Evolutionary conservation across 2,329 filamentous ascomycete genomes (phyloP).

Genomic region (Cordyceps fumosorosea): DNA sequence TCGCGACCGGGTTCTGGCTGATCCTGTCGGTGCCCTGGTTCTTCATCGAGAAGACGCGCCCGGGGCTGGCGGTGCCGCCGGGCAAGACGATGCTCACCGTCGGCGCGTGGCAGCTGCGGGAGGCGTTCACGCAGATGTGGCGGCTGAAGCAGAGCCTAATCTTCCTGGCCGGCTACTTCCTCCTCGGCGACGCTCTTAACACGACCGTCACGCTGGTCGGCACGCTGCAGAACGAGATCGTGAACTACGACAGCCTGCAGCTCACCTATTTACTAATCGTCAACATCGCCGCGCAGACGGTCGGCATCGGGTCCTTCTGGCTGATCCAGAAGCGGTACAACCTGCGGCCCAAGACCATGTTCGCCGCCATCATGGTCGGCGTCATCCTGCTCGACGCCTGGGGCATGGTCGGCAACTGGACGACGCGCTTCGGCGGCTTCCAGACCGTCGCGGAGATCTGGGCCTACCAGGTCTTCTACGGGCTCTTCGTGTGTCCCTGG

Average conservation of each 20-base stretch:
- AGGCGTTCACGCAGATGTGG: slow-evolving; percentile 39
- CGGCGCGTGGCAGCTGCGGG: slow-evolving; percentile 45
- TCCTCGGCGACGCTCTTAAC: too few species aligned
- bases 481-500: slow-evolving; percentile 57
- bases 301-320: neutral
- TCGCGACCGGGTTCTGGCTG: too few species aligned
- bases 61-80: too few species aligned
- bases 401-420: slow-evolving; percentile 36
- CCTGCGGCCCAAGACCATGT: slow-evolving; percentile 21
- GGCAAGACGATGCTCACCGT: slow-evolving; percentile 36
- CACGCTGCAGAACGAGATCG: slow-evolving; percentile 47
- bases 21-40: too few species aligned
- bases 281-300: neutral
- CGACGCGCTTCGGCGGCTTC: slow-evolving; percentile 31
- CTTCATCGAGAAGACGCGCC: too few species aligned
- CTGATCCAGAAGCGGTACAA: neutral
- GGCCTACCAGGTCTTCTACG: slow-evolving; percentile 49
- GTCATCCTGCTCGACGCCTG: slow-evolving; percentile 52
- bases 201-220: too few species aligned
- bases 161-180: too few species aligned
- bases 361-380: slow-evolving; percentile 53
- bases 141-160: too few species aligned
- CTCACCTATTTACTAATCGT: slow-evolving; percentile 29
- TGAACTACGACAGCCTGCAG: slow-evolving; percentile 51
- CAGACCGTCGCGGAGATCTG: slow-evolving; percentile 39